Conservation (phyloP, 1,284 basidiomycete genomes). For the Cutaneotrichosporon sp. region DNA sequence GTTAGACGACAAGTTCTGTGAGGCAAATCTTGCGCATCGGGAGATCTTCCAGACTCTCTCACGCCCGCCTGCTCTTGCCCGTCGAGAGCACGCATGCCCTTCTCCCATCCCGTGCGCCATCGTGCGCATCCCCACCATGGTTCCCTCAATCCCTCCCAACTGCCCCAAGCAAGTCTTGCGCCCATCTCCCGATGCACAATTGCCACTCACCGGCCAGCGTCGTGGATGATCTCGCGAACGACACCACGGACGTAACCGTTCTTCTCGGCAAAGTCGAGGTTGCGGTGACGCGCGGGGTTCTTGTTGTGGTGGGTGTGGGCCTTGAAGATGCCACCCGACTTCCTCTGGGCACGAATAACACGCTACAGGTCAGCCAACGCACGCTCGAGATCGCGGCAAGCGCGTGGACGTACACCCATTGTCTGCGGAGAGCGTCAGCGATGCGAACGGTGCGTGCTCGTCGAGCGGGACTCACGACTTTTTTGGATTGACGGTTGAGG, state of each 20-base stretch:
- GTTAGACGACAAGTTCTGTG: slow-evolving; percentile 14
- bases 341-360: slow-evolving; percentile 56
- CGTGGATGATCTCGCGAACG: slow-evolving; percentile 99
- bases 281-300: slow-evolving; percentile 86
- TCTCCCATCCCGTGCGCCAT: background rate
- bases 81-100: background rate
- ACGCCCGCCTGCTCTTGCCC: background rate
- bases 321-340: slow-evolving; percentile 69
- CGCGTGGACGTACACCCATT: slow-evolving; percentile 39
- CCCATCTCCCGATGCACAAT: background rate
- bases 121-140: background rate
- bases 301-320: slow-evolving; percentile 96
- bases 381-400: background rate
- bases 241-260: slow-evolving; percentile 98
- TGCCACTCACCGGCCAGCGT: slow-evolving; percentile 86
- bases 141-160: background rate
- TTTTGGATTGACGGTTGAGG: slow-evolving; percentile 35
- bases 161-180: background rate
- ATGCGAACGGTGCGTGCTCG: background rate
- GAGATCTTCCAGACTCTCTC: background rate
- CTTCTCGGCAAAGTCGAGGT: slow-evolving; percentile 95
- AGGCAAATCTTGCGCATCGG: background rate
- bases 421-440: slow-evolving; percentile 31
- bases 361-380: slow-evolving; percentile 38
- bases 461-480: slow-evolving; percentile 28